Evolutionary conservation across 2,329 filamentous ascomycete genomes (phyloP).

Genomic region (Verticillium klebahnii): DNA sequence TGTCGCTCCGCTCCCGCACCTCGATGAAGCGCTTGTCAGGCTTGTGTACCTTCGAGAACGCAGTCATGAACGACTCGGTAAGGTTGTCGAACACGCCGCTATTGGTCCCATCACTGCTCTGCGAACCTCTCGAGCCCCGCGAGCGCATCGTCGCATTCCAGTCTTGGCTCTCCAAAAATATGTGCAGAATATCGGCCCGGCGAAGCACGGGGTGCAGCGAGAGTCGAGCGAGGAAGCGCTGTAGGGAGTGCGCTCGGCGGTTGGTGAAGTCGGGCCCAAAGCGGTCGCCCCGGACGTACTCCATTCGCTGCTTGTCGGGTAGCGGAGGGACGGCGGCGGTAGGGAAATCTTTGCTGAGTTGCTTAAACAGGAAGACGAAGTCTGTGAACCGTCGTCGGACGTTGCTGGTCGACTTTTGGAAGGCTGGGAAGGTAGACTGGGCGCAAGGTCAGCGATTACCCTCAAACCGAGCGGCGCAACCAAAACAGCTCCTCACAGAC

Average conservation of each 20-base stretch:
- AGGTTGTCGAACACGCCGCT: constrained; percentile 88
- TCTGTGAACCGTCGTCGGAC: constrained; percentile 94
- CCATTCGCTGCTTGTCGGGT: constrained; percentile 98
- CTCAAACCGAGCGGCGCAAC: background rate
- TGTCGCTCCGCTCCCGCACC: constrained; percentile 86
- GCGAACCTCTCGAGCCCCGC: constrained; percentile 62
- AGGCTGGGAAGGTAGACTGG: constrained; percentile 90
- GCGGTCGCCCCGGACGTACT: constrained; percentile 93
- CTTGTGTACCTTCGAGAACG: constrained; percentile 94
- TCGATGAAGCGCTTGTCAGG: constrained; percentile 93
- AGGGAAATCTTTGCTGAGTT: constrained; percentile 80
- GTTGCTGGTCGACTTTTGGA: constrained; percentile 73
- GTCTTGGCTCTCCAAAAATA: constrained; percentile 87
- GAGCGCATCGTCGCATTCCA: constrained; percentile 96
- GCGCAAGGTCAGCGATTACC: constrained; percentile 11
- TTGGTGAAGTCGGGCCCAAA: constrained; percentile 91
- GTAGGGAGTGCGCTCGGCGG: constrained; percentile 81
- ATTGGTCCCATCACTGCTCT: constrained; percentile 40
- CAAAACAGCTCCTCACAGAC: constrained; percentile 1
- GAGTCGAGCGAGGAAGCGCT: constrained; percentile 83
- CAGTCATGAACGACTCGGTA: constrained; percentile 94
- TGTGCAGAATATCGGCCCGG: constrained; percentile 74
- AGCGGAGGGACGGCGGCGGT: constrained; percentile 90
- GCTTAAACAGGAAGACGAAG: constrained; percentile 94
- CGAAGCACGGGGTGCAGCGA: constrained; percentile 86